Evolutionary conservation across 306 rosid genomes (phyloP).

Genomic region (Casuarina cunninghamiana): DNA sequence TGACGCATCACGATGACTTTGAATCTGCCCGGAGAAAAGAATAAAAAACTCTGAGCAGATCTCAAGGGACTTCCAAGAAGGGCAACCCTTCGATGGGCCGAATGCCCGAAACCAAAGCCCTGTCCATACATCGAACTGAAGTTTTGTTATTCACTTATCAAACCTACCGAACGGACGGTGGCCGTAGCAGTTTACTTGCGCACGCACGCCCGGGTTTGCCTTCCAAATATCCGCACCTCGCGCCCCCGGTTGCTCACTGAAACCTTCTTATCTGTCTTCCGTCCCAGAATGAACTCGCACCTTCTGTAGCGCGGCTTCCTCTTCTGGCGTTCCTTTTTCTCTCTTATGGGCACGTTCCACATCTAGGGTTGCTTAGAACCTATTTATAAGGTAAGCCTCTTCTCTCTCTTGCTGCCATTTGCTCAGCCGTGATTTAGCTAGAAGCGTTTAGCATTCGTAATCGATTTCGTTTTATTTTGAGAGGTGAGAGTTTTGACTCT

Average conservation of each 20-base stretch:
- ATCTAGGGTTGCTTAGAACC: conserved; percentile 25
- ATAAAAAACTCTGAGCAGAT: too few relatives aligned
- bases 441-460: not conserved
- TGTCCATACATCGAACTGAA: too few relatives aligned
- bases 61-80: too few relatives aligned
- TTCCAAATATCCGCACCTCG: not conserved
- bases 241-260: not conserved
- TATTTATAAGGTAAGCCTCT: not conserved
- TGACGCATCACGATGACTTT: too few relatives aligned
- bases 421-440: not conserved
- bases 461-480: not conserved
- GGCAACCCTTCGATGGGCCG: too few relatives aligned
- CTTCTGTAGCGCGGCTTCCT: conserved; percentile 12
- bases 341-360: conserved; percentile 28
- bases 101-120: too few relatives aligned
- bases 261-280: not conserved
- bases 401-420: not conserved
- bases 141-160: too few relatives aligned
- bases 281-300: not conserved
- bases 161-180: too few relatives aligned
- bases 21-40: too few relatives aligned
- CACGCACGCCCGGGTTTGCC: not conserved
- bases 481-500: not conserved
- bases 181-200: too few relatives aligned
- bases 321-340: not conserved